Conservation (phyloP, 2,329 filamentous ascomycete species). For the Trichoderma pleuroti region DNA sequence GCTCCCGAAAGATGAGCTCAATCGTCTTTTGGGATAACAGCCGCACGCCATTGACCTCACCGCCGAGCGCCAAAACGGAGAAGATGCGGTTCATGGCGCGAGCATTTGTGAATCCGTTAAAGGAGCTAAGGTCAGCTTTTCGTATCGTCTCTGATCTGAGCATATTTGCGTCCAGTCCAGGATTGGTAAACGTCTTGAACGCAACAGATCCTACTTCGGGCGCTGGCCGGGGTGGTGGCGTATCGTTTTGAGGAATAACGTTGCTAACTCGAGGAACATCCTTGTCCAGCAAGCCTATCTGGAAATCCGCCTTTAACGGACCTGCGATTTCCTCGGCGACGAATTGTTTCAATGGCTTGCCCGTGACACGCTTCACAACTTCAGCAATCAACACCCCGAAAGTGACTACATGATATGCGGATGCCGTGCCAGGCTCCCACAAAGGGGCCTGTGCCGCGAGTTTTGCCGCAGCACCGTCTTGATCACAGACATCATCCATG, state of each 20-base stretch:
- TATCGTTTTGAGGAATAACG: constrained; percentile 28
- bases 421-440: constrained; percentile 43
- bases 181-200: constrained; percentile 31
- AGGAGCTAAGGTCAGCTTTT: constrained; percentile 38
- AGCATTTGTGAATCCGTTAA: constrained; percentile 46
- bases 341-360: constrained; percentile 42
- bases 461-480: constrained; percentile 28
- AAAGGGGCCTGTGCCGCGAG: constrained; percentile 41
- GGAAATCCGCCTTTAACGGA: constrained; percentile 45
- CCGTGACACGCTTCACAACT: constrained; percentile 39
- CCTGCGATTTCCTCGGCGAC: constrained; percentile 34
- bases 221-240: constrained; percentile 29
- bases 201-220: background rate
- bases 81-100: constrained; percentile 40
- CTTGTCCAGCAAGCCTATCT: constrained; percentile 40
- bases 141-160: constrained; percentile 35
- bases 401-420: constrained; percentile 40
- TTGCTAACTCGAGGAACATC: constrained; percentile 41
- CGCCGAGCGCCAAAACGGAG: constrained; percentile 27
- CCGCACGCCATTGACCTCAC: constrained; percentile 24
- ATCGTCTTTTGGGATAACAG: constrained; percentile 41
- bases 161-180: constrained; percentile 21
- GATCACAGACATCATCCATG: constrained; percentile 34
- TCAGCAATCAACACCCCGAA: constrained; percentile 44
- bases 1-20: constrained; percentile 44